These are phyloP conservation scores for Aspergillus pseudoglaucus DNA, from an alignment of 2,329 filamentous ascomycete genomes.

Conservation along the genomic window DNA sequence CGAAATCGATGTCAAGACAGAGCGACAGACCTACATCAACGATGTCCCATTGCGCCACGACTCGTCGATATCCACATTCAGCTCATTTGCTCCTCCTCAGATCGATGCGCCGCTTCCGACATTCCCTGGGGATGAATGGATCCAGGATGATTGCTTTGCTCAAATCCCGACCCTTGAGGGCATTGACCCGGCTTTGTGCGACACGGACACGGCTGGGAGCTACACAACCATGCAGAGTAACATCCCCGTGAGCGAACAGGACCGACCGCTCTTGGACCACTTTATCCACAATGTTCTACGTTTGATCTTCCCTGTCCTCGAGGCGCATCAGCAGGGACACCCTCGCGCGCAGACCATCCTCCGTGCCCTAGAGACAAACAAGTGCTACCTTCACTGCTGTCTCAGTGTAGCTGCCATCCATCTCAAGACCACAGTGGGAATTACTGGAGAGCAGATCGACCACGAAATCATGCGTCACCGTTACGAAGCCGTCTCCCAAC, in stretches of 20 bases:
- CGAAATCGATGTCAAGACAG: constrained; percentile 93
- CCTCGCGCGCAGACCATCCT: constrained; percentile 76
- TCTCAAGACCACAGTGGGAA: constrained; percentile 68
- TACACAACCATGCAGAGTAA: constrained; percentile 60
- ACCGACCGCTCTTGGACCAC: constrained; percentile 80
- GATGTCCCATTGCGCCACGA: constrained; percentile 79
- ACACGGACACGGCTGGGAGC: constrained; percentile 25
- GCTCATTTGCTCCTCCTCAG: constrained; percentile 76
- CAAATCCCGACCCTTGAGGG: constrained; percentile 37
- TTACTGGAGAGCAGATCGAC: constrained; percentile 68
- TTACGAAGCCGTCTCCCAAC: constrained; percentile 75
- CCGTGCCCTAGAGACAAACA: constrained; percentile 83
- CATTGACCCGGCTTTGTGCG: constrained; percentile 16
- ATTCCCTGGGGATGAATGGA: constrained; percentile 61
- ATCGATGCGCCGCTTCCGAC: constrained; percentile 60
- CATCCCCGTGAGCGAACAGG: constrained; percentile 79
- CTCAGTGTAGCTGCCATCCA: constrained; percentile 89
- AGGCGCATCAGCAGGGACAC: constrained; percentile 80
- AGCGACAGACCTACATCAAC: constrained; percentile 88
- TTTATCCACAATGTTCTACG: constrained; percentile 84
- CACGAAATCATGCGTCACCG: constrained; percentile 90
- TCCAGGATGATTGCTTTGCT: constrained; percentile 65
- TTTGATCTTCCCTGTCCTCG: constrained; percentile 84
- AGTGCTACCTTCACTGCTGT: constrained; percentile 90
- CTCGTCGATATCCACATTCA: constrained; percentile 86